Conservation (phyloP, 352 stramenopile genomes). For the Globisporangium canariense region DNA sequence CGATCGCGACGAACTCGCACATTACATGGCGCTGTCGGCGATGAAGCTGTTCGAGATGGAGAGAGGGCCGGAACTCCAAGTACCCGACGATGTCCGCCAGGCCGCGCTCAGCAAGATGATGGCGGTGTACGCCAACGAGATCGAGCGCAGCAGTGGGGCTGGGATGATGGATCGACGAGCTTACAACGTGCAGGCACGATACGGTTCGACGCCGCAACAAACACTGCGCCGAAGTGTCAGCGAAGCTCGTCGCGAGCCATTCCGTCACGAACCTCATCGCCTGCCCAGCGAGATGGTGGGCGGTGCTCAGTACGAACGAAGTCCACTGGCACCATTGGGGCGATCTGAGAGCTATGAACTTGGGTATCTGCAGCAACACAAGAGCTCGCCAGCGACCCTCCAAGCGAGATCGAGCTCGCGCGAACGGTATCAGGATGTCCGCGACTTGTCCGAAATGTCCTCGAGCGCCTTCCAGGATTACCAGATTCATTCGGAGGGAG, state of each 20-base stretch:
- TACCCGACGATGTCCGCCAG: conserved; percentile 57
- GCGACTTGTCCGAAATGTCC: conserved; percentile 59
- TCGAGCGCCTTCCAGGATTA: conserved; percentile 62
- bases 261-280: background rate
- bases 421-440: conserved; percentile 30
- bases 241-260: background rate
- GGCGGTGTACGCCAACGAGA: conserved; percentile 70
- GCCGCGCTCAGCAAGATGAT: conserved; percentile 71
- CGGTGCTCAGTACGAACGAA: background rate
- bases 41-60: conserved; percentile 81
- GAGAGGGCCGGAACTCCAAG: conserved; percentile 34
- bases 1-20: conserved; percentile 39
- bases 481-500: conserved; percentile 35
- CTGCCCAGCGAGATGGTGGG: background rate
- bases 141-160: conserved; percentile 35
- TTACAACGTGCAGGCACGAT: background rate
- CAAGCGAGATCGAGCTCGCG: conserved; percentile 10
- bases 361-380: conserved; percentile 12
- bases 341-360: conserved; percentile 2
- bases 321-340: background rate
- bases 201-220: conserved; percentile 1
- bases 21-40: conserved; percentile 63
- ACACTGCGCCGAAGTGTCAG: conserved; percentile 15
- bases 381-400: conserved; percentile 9
- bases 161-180: conserved; percentile 3